A percentile compares a stretch with the other conserved stretches of the same genome.
Conservation (phyloP, 2,329 filamentous ascomycete genomes). For the Ophiostoma tasmaniense region DNA sequence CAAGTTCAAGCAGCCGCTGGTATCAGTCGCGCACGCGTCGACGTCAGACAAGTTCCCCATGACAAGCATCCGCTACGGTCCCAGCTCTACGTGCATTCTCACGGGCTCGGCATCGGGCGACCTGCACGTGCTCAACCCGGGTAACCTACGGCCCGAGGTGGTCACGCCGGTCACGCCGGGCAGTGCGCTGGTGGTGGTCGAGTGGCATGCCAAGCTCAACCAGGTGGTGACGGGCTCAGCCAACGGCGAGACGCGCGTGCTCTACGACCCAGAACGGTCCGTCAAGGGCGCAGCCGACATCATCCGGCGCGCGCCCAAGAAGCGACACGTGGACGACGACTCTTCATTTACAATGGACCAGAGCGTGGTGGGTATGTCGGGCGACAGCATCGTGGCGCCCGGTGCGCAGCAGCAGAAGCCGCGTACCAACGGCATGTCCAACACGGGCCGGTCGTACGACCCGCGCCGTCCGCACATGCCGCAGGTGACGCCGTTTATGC, state of each 20-base stretch:
- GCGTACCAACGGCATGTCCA: constrained; percentile 58
- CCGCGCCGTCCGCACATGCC: constrained; percentile 80
- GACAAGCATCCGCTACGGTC: constrained; percentile 82
- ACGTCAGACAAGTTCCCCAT: constrained; percentile 78
- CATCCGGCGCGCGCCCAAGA: constrained; percentile 89
- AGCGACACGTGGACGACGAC: constrained; percentile 91
- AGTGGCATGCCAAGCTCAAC: constrained; percentile 92
- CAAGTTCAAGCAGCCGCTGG: constrained; percentile 86
- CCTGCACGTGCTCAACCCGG: constrained; percentile 87
- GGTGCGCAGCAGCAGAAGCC: constrained; percentile 47
- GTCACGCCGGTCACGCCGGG: constrained; percentile 84
- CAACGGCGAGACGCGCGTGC: constrained; percentile 78
- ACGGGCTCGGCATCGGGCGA: constrained; percentile 81
- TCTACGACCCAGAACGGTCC: constrained; percentile 84
- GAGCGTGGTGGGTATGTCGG: constrained; percentile 69
- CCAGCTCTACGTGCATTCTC: constrained; percentile 73
- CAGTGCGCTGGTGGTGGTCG: constrained; percentile 70
- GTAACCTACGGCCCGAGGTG: constrained; percentile 75
- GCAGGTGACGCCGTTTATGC: constrained; percentile 78
- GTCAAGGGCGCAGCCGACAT: constrained; percentile 74
- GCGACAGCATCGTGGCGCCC: constrained; percentile 68
- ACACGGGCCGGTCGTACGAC: constrained; percentile 66
- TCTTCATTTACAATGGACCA: constrained; percentile 78
- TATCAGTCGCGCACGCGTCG: constrained; percentile 67
- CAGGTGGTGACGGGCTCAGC: constrained; percentile 92